Evolutionary conservation across 2,329 filamentous ascomycete genomes (phyloP).

Genomic region (Colletotrichum sp.): DNA sequence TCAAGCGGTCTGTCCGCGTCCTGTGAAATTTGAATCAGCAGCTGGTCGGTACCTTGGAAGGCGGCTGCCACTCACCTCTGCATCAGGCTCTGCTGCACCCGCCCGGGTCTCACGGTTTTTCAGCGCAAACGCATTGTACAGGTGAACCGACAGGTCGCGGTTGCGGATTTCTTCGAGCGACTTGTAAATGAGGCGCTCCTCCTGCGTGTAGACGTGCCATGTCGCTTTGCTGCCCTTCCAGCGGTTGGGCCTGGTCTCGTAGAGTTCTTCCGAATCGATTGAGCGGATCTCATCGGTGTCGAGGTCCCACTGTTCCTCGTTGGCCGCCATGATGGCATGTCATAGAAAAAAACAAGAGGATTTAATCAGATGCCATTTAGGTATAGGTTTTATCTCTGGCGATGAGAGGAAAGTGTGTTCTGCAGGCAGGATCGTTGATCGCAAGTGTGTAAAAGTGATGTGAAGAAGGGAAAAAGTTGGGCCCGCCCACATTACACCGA

Average conservation of each 20-base stretch:
- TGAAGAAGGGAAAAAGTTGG: slow-evolving; percentile 11
- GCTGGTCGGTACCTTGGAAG: too few species aligned
- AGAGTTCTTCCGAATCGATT: slow-evolving; percentile 51
- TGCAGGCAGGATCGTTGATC: not conserved
- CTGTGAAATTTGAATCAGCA: not conserved
- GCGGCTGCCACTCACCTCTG: not conserved
- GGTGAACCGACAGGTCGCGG: slow-evolving; percentile 73
- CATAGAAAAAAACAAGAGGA: accelerated
- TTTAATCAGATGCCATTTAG: not conserved
- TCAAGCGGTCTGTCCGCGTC: not conserved
- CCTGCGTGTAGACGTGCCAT: slow-evolving; percentile 68
- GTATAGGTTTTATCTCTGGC: not conserved
- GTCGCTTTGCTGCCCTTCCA: slow-evolving; percentile 71
- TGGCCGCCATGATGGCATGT: slow-evolving; percentile 5
- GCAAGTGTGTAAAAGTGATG: not conserved
- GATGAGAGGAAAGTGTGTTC: not conserved
- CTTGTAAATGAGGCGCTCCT: slow-evolving; percentile 66
- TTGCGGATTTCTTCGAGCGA: slow-evolving; percentile 69
- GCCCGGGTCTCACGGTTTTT: slow-evolving; percentile 49
- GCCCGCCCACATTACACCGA: not conserved
- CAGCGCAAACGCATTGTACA: slow-evolving; percentile 79
- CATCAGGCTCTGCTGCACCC: not conserved
- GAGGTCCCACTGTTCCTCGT: slow-evolving; percentile 39
- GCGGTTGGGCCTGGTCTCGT: slow-evolving; percentile 67
- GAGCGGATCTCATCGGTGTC: slow-evolving; percentile 53